Base-by-base conservation (phyloP, 2,329 filamentous ascomycete genomes). In the Leptoxyphium fumago region DNA sequence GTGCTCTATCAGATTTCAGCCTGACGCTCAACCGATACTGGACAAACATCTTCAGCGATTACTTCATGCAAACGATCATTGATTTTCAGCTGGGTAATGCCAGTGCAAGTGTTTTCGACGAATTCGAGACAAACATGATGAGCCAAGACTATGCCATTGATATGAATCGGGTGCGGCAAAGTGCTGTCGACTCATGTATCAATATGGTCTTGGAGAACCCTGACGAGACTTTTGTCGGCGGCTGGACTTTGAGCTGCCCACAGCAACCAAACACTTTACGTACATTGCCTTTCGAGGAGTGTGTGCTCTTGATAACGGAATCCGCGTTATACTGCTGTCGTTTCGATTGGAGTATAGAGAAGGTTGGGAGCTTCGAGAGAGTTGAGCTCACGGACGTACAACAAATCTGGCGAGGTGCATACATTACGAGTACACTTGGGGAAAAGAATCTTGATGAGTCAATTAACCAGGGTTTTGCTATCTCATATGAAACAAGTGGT, bases 261-360 rank as follows among this genome's bases (percentile, higher is more conserved):
- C 76, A 74, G 5, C 67, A 75, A 15, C 74, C 82, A 1, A 81
- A 89, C 55, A 80, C 78, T 0, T 54, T 72, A 40, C 75, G 82
- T 2, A 73, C 71, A 0, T 70, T 80, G 32, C 82, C 86, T 0
- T 84, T 96, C 51, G 86, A 94, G 55, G 89, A 98, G 58, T 82
- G 82, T 0, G 83, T 98, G 1, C 70, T 98, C 1, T 70, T 98
- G 0, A 69, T 98, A 29, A 96, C 91, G 0, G 82, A 94, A 50
- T 72, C 73, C 0, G 89, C 87, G 0, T 61, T 96, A 2, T 96
- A 96, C 59, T 78, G 85, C 48, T 95, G 88, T 61, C 78, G 84
- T 11, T 88, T 96, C 54, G 87, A 96, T 62, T 96, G 89, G 87
- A 83, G 84, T 49, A 80, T 87, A 7, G 91, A 96, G 65, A 96